Evolutionary conservation across 106 monocot species (phyloP).

Genomic region (Apostasia shenzhenica): DNA sequence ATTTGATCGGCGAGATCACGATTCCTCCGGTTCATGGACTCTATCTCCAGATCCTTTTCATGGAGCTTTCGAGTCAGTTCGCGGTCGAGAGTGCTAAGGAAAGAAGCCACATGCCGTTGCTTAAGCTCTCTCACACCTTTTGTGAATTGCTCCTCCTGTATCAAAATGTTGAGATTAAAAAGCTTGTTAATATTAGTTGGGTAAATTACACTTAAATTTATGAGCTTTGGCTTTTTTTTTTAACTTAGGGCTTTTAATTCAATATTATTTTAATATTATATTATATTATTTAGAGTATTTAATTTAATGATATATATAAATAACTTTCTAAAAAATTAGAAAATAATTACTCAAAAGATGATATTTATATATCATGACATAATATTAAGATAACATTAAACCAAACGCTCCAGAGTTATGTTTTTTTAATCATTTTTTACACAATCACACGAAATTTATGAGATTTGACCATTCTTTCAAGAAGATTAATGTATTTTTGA

Average conservation of each 20-base stretch:
- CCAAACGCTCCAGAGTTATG: too few relatives aligned
- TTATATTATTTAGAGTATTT: too few relatives aligned
- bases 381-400: too few relatives aligned
- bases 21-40: slow-evolving; percentile 42
- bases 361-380: too few relatives aligned
- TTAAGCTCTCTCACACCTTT: slow-evolving; percentile 55
- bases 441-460: too few relatives aligned
- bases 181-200: not conserved
- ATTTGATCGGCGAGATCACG: slow-evolving; percentile 39
- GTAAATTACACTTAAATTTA: not conserved
- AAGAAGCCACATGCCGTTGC: slow-evolving; percentile 29
- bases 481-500: too few relatives aligned
- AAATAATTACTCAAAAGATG: too few relatives aligned
- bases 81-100: slow-evolving; percentile 30
- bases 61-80: slow-evolving; percentile 20
- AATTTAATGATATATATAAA: too few relatives aligned
- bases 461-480: too few relatives aligned
- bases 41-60: slow-evolving; percentile 63
- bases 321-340: too few relatives aligned
- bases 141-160: slow-evolving; percentile 39
- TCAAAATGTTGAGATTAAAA: not conserved
- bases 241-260: not conserved
- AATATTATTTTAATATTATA: too few relatives aligned
- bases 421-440: too few relatives aligned
- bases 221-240: not conserved